Conservation (phyloP, 1,139 yeast genomes). For the Lodderomyces oxycetoniae region DNA sequence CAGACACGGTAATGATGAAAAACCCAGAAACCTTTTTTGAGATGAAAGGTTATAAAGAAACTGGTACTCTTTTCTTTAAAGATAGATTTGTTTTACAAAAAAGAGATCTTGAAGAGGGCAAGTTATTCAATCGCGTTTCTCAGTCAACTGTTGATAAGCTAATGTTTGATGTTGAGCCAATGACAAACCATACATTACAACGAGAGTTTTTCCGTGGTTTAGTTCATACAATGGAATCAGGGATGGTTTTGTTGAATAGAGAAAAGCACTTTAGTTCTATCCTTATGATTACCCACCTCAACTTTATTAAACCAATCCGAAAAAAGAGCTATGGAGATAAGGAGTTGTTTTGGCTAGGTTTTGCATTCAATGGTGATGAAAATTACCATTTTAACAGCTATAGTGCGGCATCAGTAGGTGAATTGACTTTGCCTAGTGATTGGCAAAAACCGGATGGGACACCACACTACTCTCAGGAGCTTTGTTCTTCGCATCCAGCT, state of each 20-base stretch:
- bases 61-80: constrained; percentile 46
- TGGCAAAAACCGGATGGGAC: constrained; percentile 19
- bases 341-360: constrained; percentile 34
- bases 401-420: constrained; percentile 30
- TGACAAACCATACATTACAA: constrained; percentile 21
- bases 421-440: constrained; percentile 21
- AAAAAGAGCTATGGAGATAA: constrained; percentile 31
- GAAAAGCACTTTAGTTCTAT: constrained; percentile 26
- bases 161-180: constrained; percentile 30
- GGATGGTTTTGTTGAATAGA: constrained; percentile 27
- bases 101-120: constrained; percentile 21
- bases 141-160: constrained; percentile 28
- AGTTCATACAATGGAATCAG: constrained; percentile 32
- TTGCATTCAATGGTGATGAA: constrained; percentile 32
- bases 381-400: constrained; percentile 25
- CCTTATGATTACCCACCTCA: constrained; percentile 27
- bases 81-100: constrained; percentile 34
- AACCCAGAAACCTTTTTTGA: constrained; percentile 35
- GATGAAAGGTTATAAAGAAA: constrained; percentile 26
- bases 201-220: constrained; percentile 27
- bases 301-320: constrained; percentile 23
- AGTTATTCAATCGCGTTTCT: constrained; percentile 23
- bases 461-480: constrained; percentile 23
- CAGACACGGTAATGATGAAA: constrained; percentile 44
- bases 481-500: constrained; percentile 45